These are phyloP conservation scores for Chaetomidium leptoderma DNA, from an alignment of 495 filamentous ascomycete species.

Conservation along the genomic window DNA sequence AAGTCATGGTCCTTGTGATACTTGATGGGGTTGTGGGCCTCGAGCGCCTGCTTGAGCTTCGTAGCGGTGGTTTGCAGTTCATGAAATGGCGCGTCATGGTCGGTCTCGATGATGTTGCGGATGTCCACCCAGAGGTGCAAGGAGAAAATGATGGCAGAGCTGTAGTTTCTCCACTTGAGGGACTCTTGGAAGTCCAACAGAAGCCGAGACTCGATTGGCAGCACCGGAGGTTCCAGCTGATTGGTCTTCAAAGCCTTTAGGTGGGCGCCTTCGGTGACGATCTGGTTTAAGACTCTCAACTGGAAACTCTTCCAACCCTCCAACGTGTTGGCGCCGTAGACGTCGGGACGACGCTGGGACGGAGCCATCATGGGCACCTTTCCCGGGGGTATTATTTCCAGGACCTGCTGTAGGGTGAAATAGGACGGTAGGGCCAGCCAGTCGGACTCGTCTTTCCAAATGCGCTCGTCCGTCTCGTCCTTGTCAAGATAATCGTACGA, in stretches of 20 bases:
- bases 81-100: conserved; percentile 20
- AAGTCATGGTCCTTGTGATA: conserved; percentile 12
- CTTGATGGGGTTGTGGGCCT: background rate
- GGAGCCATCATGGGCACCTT: conserved; percentile 26
- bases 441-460: conserved; percentile 26
- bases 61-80: conserved; percentile 19
- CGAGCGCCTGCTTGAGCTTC: conserved; percentile 13
- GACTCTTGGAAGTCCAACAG: conserved; percentile 19
- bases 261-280: conserved; percentile 22
- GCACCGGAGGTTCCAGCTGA: conserved; percentile 1
- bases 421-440: conserved; percentile 21
- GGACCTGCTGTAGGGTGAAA: conserved; percentile 3
- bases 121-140: conserved; percentile 30
- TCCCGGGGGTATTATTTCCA: conserved; percentile 10
- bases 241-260: conserved; percentile 25
- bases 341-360: conserved; percentile 8
- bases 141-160: conserved; percentile 23
- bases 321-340: conserved; percentile 21
- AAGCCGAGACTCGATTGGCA: conserved; percentile 24
- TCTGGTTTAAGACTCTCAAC: conserved; percentile 12
- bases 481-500: conserved; percentile 15
- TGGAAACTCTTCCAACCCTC: conserved; percentile 17
- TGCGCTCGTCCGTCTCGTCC: conserved; percentile 17
- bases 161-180: conserved; percentile 8
- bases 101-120: conserved; percentile 29